Conservation (phyloP, 1,284 basidiomycete genomes). For the Athelia psychrophila region DNA sequence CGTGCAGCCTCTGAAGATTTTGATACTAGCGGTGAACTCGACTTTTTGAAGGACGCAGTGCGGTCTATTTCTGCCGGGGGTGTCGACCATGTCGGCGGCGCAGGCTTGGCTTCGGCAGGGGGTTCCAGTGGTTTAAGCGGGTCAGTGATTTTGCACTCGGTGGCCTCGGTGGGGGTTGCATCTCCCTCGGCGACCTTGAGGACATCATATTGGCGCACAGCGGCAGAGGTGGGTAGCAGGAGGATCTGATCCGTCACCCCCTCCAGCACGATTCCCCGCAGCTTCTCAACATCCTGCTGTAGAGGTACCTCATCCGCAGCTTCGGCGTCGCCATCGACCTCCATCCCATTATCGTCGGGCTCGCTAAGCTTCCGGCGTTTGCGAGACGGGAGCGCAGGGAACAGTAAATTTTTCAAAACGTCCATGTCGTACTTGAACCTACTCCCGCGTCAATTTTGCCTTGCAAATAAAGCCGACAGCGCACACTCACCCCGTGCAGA, state of each 20-base stretch:
- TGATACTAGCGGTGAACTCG: not conserved
- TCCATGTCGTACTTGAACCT: slow-evolving; percentile 62
- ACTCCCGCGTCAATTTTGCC: slow-evolving; percentile 3
- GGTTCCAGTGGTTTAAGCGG: not conserved
- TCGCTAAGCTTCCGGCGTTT: not conserved
- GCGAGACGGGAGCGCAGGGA: slow-evolving; percentile 22
- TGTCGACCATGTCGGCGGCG: not conserved
- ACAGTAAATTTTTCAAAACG: slow-evolving; percentile 42
- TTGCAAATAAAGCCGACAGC: slow-evolving; percentile 1
- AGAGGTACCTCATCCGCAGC: not conserved
- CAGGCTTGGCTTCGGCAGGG: not conserved
- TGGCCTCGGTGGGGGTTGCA: not conserved
- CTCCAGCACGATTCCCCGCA: not conserved
- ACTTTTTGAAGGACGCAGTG: not conserved
- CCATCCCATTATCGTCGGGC: not conserved
- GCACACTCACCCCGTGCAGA: slow-evolving; percentile 41
- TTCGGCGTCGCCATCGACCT: not conserved
- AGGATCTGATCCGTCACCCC: not conserved
- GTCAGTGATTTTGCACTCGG: not conserved
- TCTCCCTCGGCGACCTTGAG: not conserved
- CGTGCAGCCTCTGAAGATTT: not conserved
- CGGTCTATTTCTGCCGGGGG: not conserved
- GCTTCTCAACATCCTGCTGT: no score
- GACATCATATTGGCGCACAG: not conserved
- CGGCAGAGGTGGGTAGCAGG: not conserved